Evolutionary conservation across 192 early-diverging fungal species (phyloP), one percentile per base, ranked within the genome.

Genomic region (Globomyces pollinis-pini): DNA sequence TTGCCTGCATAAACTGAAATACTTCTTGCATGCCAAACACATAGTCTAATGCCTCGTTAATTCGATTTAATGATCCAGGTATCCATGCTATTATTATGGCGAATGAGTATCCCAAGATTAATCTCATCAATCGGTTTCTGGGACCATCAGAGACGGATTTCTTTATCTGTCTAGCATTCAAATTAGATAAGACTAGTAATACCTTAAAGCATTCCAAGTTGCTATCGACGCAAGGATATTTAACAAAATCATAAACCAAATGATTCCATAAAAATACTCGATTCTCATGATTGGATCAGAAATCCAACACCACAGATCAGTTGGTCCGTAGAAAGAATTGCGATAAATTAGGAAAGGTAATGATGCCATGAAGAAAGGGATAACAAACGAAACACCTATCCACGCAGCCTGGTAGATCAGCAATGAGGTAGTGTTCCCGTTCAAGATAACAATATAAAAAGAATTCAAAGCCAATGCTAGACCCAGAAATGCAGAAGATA

Each of bases 301-400:
- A n/a, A 43, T 43, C 41, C 41, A 43, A 43, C 41, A 43, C 41
- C 41, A 43, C 13, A 43, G 16, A 43, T 43, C 41, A 6, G 41
- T 18, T 18, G 41, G 41, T 12, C 41, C 41, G 16, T 43, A 43
- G 1, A 43, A 43, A 18, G 13, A 18, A 18, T 12, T 7, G 6
- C 6, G 13, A 18, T 6, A 9, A 16, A 43, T 18, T 16, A 43
- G 41, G n/a, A n/a, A n/a, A 7, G 41, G 41, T 7, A 16, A 6
- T 6, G 20, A 18, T 43, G 41, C 13, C 20, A 12, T 18, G 13
- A 43, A 18, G n/a, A 18, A 6, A 1, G 41, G 41, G 13, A 4
- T 18, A 43, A 43, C 20, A 43, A 43, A 43, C 41, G 41, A 43
- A 18, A 43, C 13, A 5, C 12, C 41, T 18, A 43, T 43, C 13